Conservation (phyloP, 1,284 basidiomycete species). For the Ustilago shanxiensis region DNA sequence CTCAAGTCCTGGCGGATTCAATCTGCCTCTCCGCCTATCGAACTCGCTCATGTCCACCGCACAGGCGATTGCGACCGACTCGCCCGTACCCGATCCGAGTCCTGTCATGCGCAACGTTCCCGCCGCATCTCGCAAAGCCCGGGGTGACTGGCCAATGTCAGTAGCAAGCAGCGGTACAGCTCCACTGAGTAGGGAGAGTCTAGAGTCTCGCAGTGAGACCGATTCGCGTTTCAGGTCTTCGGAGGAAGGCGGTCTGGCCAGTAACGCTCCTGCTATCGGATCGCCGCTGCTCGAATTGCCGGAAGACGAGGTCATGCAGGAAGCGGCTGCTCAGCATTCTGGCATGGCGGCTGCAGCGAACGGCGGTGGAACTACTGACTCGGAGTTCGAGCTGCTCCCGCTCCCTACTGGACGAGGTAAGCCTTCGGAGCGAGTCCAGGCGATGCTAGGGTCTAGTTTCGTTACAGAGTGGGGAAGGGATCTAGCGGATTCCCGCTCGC, state of each 20-base stretch:
- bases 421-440: conserved; percentile 43
- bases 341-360: background rate
- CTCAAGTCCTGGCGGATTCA: conserved; percentile 42
- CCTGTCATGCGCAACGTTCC: conserved; percentile 14
- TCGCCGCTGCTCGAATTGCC: conserved; percentile 33
- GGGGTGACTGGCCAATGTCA: conserved; percentile 49
- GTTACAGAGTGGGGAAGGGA: conserved; percentile 38
- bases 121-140: conserved; percentile 16
- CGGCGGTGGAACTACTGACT: background rate
- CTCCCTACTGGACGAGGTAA: conserved; percentile 7
- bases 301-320: conserved; percentile 26
- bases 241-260: conserved; percentile 14
- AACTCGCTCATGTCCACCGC: conserved; percentile 43
- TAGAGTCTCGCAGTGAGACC: conserved; percentile 18
- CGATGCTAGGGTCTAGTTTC: conserved; percentile 45
- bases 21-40: conserved; percentile 39
- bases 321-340: background rate
- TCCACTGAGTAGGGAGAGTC: conserved; percentile 19
- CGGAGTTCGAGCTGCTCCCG: conserved; percentile 27
- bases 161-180: conserved; percentile 35
- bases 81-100: conserved; percentile 16
- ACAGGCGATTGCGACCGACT: conserved; percentile 18
- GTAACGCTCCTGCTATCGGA: conserved; percentile 11
- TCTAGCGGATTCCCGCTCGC: conserved; percentile 20
- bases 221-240: conserved; percentile 23